Evolutionary conservation across 257 asterid species (phyloP).

Genomic region (Ligustrum vulgare): DNA sequence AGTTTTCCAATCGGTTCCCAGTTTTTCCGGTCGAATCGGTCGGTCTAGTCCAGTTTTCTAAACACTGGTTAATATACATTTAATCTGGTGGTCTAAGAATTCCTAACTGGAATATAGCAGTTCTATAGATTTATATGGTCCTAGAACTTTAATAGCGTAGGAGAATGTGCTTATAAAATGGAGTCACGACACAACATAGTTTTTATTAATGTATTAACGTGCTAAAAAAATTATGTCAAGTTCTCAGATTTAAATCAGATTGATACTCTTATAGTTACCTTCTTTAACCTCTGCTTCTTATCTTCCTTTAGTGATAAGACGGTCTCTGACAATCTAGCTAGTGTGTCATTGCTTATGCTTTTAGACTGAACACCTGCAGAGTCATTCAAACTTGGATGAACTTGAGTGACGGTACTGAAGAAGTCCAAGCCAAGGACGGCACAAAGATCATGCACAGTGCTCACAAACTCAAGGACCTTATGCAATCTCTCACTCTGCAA

Average conservation of each 20-base stretch:
- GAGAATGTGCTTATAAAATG: neutral
- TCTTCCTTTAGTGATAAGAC: conserved; percentile 76
- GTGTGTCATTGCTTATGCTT: conserved; percentile 89
- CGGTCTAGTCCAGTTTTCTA: too few species aligned
- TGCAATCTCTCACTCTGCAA: conserved; percentile 90
- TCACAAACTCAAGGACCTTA: conserved; percentile 89
- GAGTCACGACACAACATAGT: neutral
- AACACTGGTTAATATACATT: neutral
- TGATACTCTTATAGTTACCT: conserved; percentile 47
- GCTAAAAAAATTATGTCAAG: neutral
- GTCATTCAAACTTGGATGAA: conserved; percentile 88
- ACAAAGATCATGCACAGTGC: conserved; percentile 94
- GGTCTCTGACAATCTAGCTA: conserved; percentile 79
- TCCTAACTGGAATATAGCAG: neutral
- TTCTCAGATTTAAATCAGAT: conserved; percentile 1
- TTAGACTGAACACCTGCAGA: conserved; percentile 76
- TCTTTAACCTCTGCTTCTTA: conserved; percentile 72
- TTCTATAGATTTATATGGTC: neutral
- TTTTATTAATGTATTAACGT: neutral
- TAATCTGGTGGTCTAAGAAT: neutral
- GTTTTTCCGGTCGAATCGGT: too few species aligned
- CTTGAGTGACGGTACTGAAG: conserved; percentile 73
- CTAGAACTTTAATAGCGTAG: neutral
- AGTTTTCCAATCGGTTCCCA: too few species aligned
- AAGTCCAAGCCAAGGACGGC: conserved; percentile 95